Percentiles rank a stretch among this genome's conserved stretches.
Evolutionary conservation across 371 early-diverging fungal genomes (phyloP).

Genomic region (Apophysomyces trapeziformis): DNA sequence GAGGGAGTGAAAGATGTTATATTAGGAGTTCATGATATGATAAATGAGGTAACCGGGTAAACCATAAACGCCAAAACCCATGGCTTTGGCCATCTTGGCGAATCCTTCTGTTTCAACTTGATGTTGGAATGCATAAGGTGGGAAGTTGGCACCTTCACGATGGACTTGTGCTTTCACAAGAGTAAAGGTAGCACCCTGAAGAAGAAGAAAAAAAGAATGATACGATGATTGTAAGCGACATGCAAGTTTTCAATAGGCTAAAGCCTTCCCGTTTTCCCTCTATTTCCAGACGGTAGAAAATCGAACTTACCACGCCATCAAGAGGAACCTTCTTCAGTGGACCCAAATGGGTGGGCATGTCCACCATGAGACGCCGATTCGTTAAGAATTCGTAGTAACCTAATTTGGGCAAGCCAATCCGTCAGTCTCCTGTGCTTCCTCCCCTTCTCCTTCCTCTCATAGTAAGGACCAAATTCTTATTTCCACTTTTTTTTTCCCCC

Average conservation of each 20-base stretch:
- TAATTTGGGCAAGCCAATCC: constrained; percentile 12
- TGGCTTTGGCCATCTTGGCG: constrained; percentile 73
- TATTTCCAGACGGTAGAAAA: neutral
- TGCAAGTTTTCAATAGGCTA: neutral
- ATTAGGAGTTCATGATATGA: constrained; percentile 29
- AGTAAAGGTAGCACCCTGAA: constrained; percentile 49
- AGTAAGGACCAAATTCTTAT: neutral
- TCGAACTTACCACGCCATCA: constrained; percentile 36
- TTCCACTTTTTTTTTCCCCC: neutral
- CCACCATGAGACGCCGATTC: constrained; percentile 45
- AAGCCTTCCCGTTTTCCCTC: neutral
- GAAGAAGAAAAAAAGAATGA: neutral
- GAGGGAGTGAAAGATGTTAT: neutral
- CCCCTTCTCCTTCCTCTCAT: constrained; percentile 8
- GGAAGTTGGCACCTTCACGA: constrained; percentile 71
- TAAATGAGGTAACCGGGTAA: constrained; percentile 50
- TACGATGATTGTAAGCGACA: no score
- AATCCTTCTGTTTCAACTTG: constrained; percentile 81
- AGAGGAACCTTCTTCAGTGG: constrained; percentile 38
- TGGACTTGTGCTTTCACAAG: constrained; percentile 70
- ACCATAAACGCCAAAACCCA: constrained; percentile 56
- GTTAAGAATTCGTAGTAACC: constrained; percentile 52
- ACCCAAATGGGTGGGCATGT: constrained; percentile 48
- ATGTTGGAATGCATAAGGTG: constrained; percentile 63
- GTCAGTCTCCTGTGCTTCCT: constrained; percentile 5